phyloP scores from a whole-genome alignment of 176 grass and related monocot genomes.

The Phragmites australis region DNA sequence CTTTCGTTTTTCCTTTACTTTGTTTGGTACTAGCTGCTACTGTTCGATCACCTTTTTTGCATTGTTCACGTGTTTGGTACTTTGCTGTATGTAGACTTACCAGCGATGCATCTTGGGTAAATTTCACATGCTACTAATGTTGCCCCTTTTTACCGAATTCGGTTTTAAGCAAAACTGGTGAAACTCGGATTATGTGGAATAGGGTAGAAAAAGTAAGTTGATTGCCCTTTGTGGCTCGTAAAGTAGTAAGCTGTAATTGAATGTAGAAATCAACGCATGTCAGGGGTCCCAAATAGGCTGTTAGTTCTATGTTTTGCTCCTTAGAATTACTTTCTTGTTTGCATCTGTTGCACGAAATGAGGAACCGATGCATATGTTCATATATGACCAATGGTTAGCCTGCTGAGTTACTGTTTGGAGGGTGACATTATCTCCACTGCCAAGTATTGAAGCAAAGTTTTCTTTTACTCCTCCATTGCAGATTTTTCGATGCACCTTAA shows the following conservation, averaged over 20 bases:
- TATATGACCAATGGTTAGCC: not conserved
- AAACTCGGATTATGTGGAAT: not conserved
- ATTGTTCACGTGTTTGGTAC: constrained; percentile 10
- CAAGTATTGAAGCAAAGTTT: not conserved
- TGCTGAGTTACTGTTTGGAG: not conserved
- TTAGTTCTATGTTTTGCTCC: not conserved
- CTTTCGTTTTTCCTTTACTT: not conserved
- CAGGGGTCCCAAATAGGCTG: not conserved
- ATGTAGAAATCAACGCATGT: not conserved
- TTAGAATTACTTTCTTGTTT: not conserved
- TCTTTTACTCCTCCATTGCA: constrained; percentile 13
- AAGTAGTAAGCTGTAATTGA: not conserved
- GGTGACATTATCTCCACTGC: not conserved
- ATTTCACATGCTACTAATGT: not conserved
- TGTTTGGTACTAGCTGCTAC: constrained; percentile 31
- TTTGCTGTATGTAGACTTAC: not conserved
- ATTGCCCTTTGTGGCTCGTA: not conserved
- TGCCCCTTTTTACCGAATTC: not conserved
- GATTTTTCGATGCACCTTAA: constrained; percentile 45
- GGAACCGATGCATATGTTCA: not conserved
- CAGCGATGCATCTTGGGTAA: not conserved
- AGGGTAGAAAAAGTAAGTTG: not conserved
- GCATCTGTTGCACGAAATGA: not conserved
- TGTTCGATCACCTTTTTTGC: constrained; percentile 34
- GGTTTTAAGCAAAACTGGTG: not conserved